Evolutionary conservation across 345 rosid genomes (phyloP).

Genomic region (Syzygium oleosum): DNA sequence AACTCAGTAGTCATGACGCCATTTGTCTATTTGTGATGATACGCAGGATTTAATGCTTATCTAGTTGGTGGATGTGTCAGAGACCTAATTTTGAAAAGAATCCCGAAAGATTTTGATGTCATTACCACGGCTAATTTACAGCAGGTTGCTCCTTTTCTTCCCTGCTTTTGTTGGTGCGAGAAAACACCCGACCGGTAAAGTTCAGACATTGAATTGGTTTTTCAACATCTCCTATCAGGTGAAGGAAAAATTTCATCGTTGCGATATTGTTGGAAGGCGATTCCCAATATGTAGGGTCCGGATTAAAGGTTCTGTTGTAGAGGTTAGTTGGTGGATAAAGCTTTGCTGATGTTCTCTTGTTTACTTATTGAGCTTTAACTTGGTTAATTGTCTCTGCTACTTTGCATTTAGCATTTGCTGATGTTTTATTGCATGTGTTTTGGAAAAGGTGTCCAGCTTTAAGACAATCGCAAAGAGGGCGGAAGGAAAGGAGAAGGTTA

Average conservation of each 20-base stretch:
- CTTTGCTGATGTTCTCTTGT: background rate
- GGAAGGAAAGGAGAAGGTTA: slow-evolving; percentile 21
- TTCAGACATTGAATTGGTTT: background rate
- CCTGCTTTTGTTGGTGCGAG: background rate
- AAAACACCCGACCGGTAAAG: background rate
- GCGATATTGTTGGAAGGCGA: slow-evolving; percentile 55
- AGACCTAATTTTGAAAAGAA: slow-evolving; percentile 65
- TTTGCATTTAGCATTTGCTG: background rate
- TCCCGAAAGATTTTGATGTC: slow-evolving; percentile 92
- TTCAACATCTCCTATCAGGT: slow-evolving; percentile 32
- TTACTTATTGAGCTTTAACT: background rate
- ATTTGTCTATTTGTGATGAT: background rate
- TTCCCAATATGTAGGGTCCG: slow-evolving; percentile 82
- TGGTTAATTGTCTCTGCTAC: background rate
- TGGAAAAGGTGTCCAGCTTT: slow-evolving; percentile 80
- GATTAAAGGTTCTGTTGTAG: slow-evolving; percentile 47
- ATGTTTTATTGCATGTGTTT: slow-evolving; percentile 3
- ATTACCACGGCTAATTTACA: slow-evolving; percentile 78
- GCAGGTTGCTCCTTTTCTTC: slow-evolving; percentile 33
- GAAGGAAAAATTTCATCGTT: slow-evolving; percentile 32
- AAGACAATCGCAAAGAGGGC: slow-evolving; percentile 39
- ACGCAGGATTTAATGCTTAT: slow-evolving; percentile 70
- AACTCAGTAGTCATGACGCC: background rate
- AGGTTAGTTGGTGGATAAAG: slow-evolving; percentile 33
- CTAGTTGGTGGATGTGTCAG: slow-evolving; percentile 97